phyloP scores from a whole-genome alignment of 805 yeast species.

The Candida parachauliodes region DNA sequence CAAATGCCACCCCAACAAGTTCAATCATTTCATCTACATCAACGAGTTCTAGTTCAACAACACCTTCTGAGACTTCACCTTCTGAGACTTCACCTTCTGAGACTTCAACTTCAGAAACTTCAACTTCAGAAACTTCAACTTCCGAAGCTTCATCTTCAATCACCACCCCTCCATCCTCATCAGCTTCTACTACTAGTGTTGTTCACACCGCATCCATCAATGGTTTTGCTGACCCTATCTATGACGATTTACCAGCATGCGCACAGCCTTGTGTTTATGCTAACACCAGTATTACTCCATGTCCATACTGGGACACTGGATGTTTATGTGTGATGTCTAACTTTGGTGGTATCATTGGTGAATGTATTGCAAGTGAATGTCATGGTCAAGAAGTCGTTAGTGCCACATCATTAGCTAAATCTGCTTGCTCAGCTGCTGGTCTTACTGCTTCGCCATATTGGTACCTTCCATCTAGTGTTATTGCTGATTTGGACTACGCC shows the following conservation, averaged over 20 bases:
- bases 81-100: not conserved
- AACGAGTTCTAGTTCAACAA: not conserved
- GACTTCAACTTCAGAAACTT: not conserved
- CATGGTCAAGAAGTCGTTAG: slow-evolving; percentile 25
- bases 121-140: slow-evolving; percentile 2
- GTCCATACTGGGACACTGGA: slow-evolving; percentile 44
- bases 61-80: slow-evolving; percentile 7
- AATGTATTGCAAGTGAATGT: slow-evolving; percentile 37
- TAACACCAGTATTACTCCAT: slow-evolving; percentile 41
- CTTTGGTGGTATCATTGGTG: slow-evolving; percentile 30
- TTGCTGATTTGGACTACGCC: slow-evolving; percentile 18
- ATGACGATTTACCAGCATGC: slow-evolving; percentile 37
- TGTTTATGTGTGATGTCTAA: slow-evolving; percentile 40
- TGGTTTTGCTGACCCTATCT: slow-evolving; percentile 25
- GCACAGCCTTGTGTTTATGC: slow-evolving; percentile 34
- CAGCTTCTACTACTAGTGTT: slow-evolving; percentile 19
- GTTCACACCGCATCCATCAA: slow-evolving; percentile 45
- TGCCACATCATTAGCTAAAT: slow-evolving; percentile 26
- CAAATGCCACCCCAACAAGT: slow-evolving; percentile 14
- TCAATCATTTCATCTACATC: not conserved
- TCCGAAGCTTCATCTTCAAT: not conserved
- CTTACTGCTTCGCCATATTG: slow-evolving; percentile 27
- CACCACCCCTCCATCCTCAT: slow-evolving; percentile 1
- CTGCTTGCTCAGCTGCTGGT: slow-evolving; percentile 21
- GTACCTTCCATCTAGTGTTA: slow-evolving; percentile 16